Conservation (phyloP, 345 rosid species). For the Brassica incana region DNA sequence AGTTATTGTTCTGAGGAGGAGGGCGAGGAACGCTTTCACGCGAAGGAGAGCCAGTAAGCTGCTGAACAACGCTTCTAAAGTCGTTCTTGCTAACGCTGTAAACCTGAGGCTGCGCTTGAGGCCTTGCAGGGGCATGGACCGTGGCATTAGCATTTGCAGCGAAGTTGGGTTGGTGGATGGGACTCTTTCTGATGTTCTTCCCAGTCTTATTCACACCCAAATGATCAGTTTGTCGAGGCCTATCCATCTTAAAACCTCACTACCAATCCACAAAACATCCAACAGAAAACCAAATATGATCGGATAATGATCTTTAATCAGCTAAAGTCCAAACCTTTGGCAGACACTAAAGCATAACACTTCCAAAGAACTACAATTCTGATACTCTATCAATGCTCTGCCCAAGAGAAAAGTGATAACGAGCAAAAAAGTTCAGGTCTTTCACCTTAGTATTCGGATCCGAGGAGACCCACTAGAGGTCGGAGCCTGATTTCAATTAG, state of each 20-base stretch:
- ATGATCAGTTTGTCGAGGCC: constrained; percentile 66
- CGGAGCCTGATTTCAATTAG: constrained; percentile 16
- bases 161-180: constrained; percentile 74
- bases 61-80: constrained; percentile 85
- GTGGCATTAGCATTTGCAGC: constrained; percentile 36
- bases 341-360: background rate
- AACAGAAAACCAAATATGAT: constrained; percentile 13
- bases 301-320: background rate
- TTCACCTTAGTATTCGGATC: constrained; percentile 32
- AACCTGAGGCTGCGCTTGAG: constrained; percentile 91
- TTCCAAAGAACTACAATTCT: background rate
- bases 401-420: background rate
- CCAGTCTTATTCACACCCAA: constrained; percentile 88
- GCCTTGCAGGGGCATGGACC: constrained; percentile 46
- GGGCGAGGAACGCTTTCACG: constrained; percentile 79
- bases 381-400: constrained; percentile 15
- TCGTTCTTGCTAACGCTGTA: constrained; percentile 94
- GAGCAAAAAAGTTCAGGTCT: constrained; percentile 18
- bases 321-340: background rate
- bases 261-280: constrained; percentile 23
- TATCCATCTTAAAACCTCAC: constrained; percentile 54
- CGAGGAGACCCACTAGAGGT: background rate
- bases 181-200: constrained; percentile 82
- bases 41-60: constrained; percentile 85
- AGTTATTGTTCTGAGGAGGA: constrained; percentile 55